A percentile compares a stretch with the other conserved stretches of the same genome.
These are phyloP conservation scores for Lasiodiplodia citricola DNA, from an alignment of 2,329 filamentous ascomycete genomes.

Conservation along the genomic window DNA sequence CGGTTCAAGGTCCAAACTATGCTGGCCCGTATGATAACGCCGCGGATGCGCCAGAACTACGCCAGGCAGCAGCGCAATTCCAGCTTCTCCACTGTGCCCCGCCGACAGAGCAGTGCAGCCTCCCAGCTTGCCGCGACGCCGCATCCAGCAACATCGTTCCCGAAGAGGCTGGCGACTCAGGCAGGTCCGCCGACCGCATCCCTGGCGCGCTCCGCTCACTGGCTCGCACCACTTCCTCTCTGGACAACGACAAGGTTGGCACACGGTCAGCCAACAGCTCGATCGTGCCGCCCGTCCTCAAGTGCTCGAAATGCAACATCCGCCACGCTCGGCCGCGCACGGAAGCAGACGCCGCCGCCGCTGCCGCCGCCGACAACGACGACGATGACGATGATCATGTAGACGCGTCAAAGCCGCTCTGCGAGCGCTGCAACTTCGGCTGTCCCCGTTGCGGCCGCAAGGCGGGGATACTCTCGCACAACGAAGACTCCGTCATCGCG, in stretches of 20 bases:
- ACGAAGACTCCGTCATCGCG: constrained; percentile 28
- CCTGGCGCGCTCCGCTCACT: constrained; percentile 41
- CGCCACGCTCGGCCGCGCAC: constrained; percentile 35
- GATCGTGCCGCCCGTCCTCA: constrained; percentile 21
- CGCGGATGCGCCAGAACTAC: constrained; percentile 35
- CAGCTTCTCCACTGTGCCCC: constrained; percentile 37
- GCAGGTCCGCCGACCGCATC: constrained; percentile 48
- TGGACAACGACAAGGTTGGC: not conserved
- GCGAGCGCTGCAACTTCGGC: constrained; percentile 49
- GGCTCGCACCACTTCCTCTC: constrained; percentile 21
- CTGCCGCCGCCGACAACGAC: constrained; percentile 1
- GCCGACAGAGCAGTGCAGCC: constrained; percentile 33
- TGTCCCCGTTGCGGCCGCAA: constrained; percentile 48
- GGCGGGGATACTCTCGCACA: constrained; percentile 22
- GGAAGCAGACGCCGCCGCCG: constrained; percentile 1
- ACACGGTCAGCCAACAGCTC: not conserved
- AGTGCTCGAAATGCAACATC: constrained; percentile 41
- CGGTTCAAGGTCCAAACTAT: constrained; percentile 52
- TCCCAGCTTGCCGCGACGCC: constrained; percentile 38
- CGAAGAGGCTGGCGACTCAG: constrained; percentile 48
- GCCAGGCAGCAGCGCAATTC: constrained; percentile 38
- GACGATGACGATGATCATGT: not conserved
- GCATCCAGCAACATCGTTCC: constrained; percentile 38
- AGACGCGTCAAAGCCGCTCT: constrained; percentile 32
- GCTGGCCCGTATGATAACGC: constrained; percentile 43